These are phyloP conservation scores for Solanum pennellii DNA, from an alignment of 257 asterid species.

Conservation along the genomic window DNA sequence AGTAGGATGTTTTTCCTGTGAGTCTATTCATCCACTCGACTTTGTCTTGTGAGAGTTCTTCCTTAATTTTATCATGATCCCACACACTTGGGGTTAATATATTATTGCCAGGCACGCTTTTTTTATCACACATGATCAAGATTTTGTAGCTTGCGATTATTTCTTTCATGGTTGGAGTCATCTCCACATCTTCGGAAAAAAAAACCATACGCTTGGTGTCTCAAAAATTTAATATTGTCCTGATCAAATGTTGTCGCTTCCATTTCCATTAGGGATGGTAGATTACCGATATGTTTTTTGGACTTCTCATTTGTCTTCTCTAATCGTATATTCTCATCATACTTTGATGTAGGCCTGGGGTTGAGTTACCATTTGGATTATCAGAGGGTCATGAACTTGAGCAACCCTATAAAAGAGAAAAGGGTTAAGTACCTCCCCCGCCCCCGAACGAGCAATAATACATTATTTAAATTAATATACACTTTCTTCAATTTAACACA, in stretches of 20 bases:
- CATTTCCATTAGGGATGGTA: background rate
- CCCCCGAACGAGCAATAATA: rapidly evolving
- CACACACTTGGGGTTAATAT: background rate
- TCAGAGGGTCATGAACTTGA: background rate
- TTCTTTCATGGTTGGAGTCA: background rate
- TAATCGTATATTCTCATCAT: background rate
- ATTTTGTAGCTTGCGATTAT: background rate
- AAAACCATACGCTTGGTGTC: background rate
- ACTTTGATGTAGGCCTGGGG: background rate
- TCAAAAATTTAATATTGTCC: background rate
- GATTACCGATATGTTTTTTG: background rate
- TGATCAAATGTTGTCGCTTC: background rate
- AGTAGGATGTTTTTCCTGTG: background rate
- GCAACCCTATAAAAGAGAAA: background rate
- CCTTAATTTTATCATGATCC: background rate
- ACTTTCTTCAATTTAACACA: background rate
- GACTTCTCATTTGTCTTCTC: background rate
- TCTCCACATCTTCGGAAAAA: background rate
- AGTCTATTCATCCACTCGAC: background rate
- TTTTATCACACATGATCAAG: background rate
- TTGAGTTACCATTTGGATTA: background rate
- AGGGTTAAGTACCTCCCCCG: background rate
- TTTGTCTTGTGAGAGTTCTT: background rate
- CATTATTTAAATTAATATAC: background rate
- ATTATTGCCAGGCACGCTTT: background rate